Evolutionary conservation across 1,139 yeast genomes (phyloP), one percentile per base, ranked within the genome.

Genomic region (Petasospora rhodanensis): DNA sequence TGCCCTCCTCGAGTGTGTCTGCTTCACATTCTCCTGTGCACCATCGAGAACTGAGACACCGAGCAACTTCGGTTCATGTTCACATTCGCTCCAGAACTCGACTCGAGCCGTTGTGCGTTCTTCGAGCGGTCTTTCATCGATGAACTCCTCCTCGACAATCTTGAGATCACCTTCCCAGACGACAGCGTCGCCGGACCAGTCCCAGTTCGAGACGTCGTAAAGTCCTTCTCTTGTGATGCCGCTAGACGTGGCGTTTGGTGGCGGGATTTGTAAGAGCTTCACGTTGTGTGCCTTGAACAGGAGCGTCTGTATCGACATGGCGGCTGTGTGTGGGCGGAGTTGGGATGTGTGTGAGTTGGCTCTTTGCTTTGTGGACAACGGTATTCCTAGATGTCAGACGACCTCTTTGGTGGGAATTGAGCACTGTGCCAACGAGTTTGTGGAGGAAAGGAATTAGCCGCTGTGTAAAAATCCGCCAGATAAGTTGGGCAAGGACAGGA

Each of bases 81-180:
- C 46, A 17, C 14, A 22, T 4, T 50, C 44, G 31, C 61, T 62
- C 20, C 51, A 46, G 20, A 62, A 48, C 19, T 53, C 45, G 14
- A 63, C 37, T 14, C 52, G 51, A 25, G 65, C 60, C 4, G 35
- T 32, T 6, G 37, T 34, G 11, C 23, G 7, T 7, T 21, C 23
- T 7, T 21, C n/a, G n/a, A n/a, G 25, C 13, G 32, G 34, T 5
- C 28, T 21, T 6, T 23, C 28, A 12, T 28, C 37, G 1, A 37
- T 11, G 17, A 32, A 31, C 35, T 54, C 58, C 6, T 45, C 40
- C 38, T 61, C 62, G 12, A 58, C 38, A 16, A 64, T 51, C 29
- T 47, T 41, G 26, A 62, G 35, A 6, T 52, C 31, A 5, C 69
- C 69, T 4, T 36, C 35, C 66, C 68, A 64, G n/a, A 63, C 45